Evolutionary conservation across 345 rosid genomes (phyloP).

Genomic region (Anacardium occidentale): DNA sequence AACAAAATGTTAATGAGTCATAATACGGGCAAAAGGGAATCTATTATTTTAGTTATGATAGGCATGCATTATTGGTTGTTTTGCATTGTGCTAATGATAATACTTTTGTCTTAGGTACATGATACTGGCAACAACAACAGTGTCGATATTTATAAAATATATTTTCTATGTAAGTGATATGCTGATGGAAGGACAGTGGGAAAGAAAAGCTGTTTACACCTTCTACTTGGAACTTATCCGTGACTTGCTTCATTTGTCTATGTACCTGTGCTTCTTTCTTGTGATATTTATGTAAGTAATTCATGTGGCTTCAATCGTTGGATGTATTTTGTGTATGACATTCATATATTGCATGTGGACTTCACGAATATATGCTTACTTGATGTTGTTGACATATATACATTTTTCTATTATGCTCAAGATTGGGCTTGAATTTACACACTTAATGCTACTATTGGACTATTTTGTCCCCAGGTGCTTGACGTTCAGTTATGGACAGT

Average conservation of each 20-base stretch:
- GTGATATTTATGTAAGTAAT: constrained; percentile 88
- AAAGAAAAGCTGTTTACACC: constrained; percentile 81
- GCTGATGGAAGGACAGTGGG: constrained; percentile 99
- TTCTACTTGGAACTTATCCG: constrained; percentile 92
- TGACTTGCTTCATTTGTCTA: constrained; percentile 91
- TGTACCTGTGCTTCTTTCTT: constrained; percentile 95
- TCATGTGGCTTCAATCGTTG: constrained; percentile 8
- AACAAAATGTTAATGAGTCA: background rate
- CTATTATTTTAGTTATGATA: background rate
- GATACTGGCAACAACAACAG: constrained; percentile 90
- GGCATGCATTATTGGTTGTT: background rate
- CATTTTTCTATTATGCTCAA: background rate
- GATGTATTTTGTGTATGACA: background rate
- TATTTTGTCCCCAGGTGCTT: background rate
- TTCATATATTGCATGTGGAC: background rate
- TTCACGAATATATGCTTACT: background rate
- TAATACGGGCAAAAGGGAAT: background rate
- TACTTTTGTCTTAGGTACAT: constrained; percentile 59
- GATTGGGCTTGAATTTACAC: background rate
- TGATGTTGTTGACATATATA: background rate
- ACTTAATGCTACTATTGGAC: background rate
- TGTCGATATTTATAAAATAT: constrained; percentile 80
- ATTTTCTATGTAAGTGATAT: constrained; percentile 84
- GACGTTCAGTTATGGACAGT: background rate
- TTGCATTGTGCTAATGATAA: background rate